A percentile compares a stretch with the other conserved stretches of the same genome.
These are phyloP conservation scores for Cucumis hystrix DNA, from an alignment of 306 rosid genomes.

Conservation along the genomic window DNA sequence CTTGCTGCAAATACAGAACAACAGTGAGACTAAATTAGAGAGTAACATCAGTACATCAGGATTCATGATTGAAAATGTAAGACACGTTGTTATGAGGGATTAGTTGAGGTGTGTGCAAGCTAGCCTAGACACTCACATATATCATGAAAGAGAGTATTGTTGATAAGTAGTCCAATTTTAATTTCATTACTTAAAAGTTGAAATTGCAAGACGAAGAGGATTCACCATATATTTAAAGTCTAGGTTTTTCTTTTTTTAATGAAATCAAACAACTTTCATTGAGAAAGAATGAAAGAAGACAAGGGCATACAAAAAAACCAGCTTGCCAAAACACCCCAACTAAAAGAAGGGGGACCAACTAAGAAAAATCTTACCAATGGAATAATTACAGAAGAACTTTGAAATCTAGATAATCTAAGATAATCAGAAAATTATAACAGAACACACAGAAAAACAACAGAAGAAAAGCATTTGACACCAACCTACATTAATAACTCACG, in stretches of 20 bases:
- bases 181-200: not conserved
- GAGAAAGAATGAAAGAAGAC: no score
- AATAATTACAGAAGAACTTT: no score
- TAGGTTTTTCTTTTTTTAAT: no score
- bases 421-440: not conserved
- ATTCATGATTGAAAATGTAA: not conserved
- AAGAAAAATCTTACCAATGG: no score
- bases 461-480: not conserved
- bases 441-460: not conserved
- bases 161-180: not conserved
- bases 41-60: not conserved
- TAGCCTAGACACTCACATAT: no score
- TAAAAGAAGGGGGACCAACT: no score
- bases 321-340: no score
- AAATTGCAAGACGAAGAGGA: not conserved
- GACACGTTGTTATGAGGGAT: no score
- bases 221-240: not conserved
- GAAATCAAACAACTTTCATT: no score
- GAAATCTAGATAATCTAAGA: not conserved
- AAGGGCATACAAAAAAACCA: no score
- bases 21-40: slow-evolving; percentile 1
- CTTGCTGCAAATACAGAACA: slow-evolving; percentile 43
- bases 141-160: not conserved
- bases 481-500: not conserved
- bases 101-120: no score